A percentile compares a stretch with the other conserved stretches of the same genome.
phyloP scores from a whole-genome alignment of 1,284 basidiomycete genomes.

The Ceratobasidium sp. region DNA sequence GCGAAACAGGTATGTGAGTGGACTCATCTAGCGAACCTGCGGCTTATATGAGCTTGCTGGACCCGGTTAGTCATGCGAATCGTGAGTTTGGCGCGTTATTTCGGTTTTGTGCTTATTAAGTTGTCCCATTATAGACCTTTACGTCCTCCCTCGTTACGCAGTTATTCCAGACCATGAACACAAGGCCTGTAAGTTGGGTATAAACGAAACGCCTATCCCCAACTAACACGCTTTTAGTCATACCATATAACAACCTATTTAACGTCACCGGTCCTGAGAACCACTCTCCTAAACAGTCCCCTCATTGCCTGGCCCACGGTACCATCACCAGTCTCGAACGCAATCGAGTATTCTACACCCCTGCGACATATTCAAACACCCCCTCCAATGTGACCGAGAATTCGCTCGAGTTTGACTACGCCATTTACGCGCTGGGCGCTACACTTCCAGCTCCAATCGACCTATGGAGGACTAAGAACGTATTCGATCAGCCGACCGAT shows the following conservation, averaged over 20 bases:
- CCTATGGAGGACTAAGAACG: constrained; percentile 53
- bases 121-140: constrained; percentile 52
- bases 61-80: constrained; percentile 61
- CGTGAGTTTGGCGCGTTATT: constrained; percentile 56
- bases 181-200: constrained; percentile 62
- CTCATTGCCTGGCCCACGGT: constrained; percentile 62
- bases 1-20: constrained; percentile 72
- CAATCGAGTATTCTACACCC: constrained; percentile 53
- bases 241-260: constrained; percentile 71
- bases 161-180: constrained; percentile 60
- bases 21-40: background rate
- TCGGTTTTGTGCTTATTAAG: background rate
- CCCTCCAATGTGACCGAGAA: background rate
- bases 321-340: constrained; percentile 63
- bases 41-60: background rate
- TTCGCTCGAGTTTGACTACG: constrained; percentile 58
- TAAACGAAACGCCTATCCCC: background rate
- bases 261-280: constrained; percentile 48
- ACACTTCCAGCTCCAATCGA: constrained; percentile 58
- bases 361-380: background rate
- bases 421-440: constrained; percentile 59
- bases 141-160: constrained; percentile 63
- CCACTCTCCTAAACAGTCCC: constrained; percentile 45
- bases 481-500: background rate
- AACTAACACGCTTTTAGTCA: constrained; percentile 58